Percentiles rank a stretch among this genome's conserved stretches.
Conservation (phyloP, 1,284 basidiomycete genomes). For the Leccinum fuscescens region DNA sequence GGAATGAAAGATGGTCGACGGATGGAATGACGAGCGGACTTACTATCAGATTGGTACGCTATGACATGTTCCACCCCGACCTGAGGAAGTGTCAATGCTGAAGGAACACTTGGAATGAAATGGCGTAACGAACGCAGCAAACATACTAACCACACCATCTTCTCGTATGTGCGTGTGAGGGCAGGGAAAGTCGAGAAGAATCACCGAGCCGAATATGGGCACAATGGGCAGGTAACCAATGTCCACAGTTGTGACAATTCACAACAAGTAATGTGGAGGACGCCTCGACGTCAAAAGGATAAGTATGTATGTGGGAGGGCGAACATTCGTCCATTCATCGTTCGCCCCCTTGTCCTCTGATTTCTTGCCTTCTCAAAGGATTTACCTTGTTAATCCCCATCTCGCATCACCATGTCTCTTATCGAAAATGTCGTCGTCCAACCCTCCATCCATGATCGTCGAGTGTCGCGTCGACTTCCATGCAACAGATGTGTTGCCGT, state of each 20-base stretch:
- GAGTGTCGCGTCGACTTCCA: slow-evolving; percentile 17
- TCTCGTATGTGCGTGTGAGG: slow-evolving; percentile 15
- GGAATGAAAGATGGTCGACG: slow-evolving; percentile 24
- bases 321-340: slow-evolving; percentile 7
- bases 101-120: slow-evolving; percentile 25
- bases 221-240: slow-evolving; percentile 20
- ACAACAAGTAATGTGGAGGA: slow-evolving; percentile 35
- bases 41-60: slow-evolving; percentile 8
- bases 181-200: slow-evolving; percentile 19
- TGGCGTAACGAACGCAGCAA: slow-evolving; percentile 20
- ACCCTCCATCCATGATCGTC: slow-evolving; percentile 12
- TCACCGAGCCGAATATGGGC: slow-evolving; percentile 16
- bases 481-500: slow-evolving; percentile 26
- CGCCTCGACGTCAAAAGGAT: slow-evolving; percentile 27
- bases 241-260: slow-evolving; percentile 29
- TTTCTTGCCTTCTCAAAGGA: background rate
- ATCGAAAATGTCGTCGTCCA: slow-evolving; percentile 8
- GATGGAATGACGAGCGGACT: slow-evolving; percentile 17
- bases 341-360: background rate
- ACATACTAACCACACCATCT: slow-evolving; percentile 24
- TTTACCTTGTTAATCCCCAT: slow-evolving; percentile 14
- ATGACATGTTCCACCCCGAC: slow-evolving; percentile 11
- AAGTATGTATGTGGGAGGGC: background rate
- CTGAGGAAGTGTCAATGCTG: slow-evolving; percentile 15
- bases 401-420: slow-evolving; percentile 20